Conservation (phyloP, 768 basidiomycete genomes). For the Suillus placidus region DNA sequence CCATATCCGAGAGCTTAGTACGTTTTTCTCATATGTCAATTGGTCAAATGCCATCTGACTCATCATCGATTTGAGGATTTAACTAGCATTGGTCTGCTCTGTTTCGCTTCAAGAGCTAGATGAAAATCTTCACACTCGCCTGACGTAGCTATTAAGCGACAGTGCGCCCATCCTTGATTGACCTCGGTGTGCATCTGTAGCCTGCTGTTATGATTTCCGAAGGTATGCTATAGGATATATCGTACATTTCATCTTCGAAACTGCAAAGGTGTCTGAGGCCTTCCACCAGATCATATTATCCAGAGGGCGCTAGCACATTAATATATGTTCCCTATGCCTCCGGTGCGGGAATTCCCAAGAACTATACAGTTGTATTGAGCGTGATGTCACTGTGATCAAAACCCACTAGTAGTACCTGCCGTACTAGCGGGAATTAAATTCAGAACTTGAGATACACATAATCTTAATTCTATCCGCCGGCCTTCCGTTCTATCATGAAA, state of each 20-base stretch:
- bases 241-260: slow-evolving; percentile 93
- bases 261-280: slow-evolving; percentile 92
- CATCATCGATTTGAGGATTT: no score
- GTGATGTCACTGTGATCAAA: no score
- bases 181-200: slow-evolving; percentile 59
- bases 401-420: no score
- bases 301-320: no score
- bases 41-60: slow-evolving; percentile 3
- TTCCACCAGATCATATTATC: slow-evolving; percentile 99
- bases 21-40: slow-evolving; percentile 10
- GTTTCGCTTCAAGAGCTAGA: slow-evolving; percentile 72
- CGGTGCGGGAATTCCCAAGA: no score
- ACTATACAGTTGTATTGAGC: no score
- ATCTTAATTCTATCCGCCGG: no score
- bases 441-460: no score
- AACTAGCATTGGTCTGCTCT: slow-evolving; percentile 79
- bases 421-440: no score
- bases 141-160: slow-evolving; percentile 77
- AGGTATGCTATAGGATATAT: slow-evolving; percentile 71
- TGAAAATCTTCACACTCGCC: slow-evolving; percentile 63
- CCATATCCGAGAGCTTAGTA: slow-evolving; percentile 90
- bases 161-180: slow-evolving; percentile 79
- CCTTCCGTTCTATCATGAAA: no score
- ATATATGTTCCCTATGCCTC: no score
- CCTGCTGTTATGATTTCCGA: background rate